Evolutionary conservation across 129 eudicot species (phyloP).

Genomic region (Chrysanthemum makinoi): DNA sequence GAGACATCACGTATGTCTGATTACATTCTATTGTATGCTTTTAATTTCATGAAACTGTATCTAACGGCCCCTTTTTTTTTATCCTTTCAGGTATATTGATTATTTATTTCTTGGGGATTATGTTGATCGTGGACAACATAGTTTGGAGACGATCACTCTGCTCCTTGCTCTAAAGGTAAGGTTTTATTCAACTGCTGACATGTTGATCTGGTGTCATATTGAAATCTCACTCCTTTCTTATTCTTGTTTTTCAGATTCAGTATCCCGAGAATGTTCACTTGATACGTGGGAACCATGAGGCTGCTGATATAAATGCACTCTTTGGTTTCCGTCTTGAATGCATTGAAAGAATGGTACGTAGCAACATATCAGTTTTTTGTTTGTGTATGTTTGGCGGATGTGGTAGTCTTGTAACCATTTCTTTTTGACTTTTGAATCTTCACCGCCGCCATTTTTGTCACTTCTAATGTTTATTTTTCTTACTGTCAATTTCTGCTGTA

Average conservation of each 20-base stretch:
- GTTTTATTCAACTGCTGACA: slow-evolving; percentile 16
- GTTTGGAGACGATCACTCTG: slow-evolving; percentile 93
- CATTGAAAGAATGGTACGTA: slow-evolving; percentile 92
- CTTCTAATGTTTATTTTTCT: slow-evolving; percentile 1
- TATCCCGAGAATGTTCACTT: slow-evolving; percentile 95
- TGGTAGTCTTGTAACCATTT: too few species aligned
- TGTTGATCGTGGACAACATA: slow-evolving; percentile 99
- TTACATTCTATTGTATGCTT: slow-evolving; percentile 1
- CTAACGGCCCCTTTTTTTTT: background rate
- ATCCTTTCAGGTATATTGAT: slow-evolving; percentile 76
- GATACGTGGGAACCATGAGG: slow-evolving; percentile 99
- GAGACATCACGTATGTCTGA: slow-evolving; percentile 84
- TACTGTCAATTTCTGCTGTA: slow-evolving; percentile 6
- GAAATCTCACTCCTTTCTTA: background rate
- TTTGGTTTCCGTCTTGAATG: slow-evolving; percentile 99
- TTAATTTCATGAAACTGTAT: background rate
- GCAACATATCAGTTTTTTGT: background rate
- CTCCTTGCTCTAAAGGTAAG: slow-evolving; percentile 92
- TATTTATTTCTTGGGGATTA: slow-evolving; percentile 95
- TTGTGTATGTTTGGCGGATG: background rate
- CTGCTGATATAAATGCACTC: slow-evolving; percentile 98
- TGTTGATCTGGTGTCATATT: background rate
- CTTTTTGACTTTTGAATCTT: background rate
- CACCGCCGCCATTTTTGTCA: slow-evolving; percentile 1
- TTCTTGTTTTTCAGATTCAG: slow-evolving; percentile 60